phyloP scores from a whole-genome alignment of 2,329 filamentous ascomycete species.

The Tolypocladium ophioglossoides region DNA sequence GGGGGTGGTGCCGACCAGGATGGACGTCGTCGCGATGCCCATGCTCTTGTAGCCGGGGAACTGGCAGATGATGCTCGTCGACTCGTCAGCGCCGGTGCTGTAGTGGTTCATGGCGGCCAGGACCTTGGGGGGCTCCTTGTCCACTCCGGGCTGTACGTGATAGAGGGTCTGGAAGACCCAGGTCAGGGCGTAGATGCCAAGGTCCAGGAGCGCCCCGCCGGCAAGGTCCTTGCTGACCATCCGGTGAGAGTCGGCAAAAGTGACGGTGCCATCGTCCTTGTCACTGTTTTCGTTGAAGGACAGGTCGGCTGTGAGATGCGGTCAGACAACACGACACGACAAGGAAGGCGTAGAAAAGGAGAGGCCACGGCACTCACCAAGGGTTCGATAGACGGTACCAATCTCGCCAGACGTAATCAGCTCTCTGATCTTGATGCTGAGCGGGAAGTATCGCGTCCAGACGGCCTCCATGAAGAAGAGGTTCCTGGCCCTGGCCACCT shows the following conservation, averaged over 20 bases:
- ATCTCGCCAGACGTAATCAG: conserved; percentile 44
- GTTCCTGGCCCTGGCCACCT: conserved; percentile 61
- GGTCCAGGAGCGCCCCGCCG: conserved; percentile 71
- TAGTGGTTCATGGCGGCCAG: conserved; percentile 62
- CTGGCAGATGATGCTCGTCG: conserved; percentile 64
- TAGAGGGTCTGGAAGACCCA: conserved; percentile 90
- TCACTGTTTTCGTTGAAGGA: conserved; percentile 49
- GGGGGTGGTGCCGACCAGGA: conserved; percentile 52
- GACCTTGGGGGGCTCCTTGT: conserved; percentile 59
- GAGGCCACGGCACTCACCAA: conserved; percentile 27
- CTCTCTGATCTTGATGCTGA: conserved; percentile 66
- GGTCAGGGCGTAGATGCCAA: conserved; percentile 81
- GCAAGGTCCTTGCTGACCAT: conserved; percentile 78
- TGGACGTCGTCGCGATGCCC: conserved; percentile 58
- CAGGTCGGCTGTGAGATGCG: conserved; percentile 35
- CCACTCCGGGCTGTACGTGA: conserved; percentile 58
- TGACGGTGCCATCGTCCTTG: conserved; percentile 38
- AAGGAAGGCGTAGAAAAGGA: background rate
- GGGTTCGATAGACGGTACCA: conserved; percentile 50
- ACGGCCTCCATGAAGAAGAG: conserved; percentile 79
- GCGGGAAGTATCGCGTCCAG: conserved; percentile 82
- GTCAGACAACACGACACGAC: conserved; percentile 3
- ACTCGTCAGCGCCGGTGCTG: conserved; percentile 64
- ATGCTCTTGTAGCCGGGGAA: conserved; percentile 62
- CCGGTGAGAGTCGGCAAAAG: conserved; percentile 52